phyloP scores from a whole-genome alignment of 2,329 filamentous ascomycete species.

The Aureobasidium namibiae region DNA sequence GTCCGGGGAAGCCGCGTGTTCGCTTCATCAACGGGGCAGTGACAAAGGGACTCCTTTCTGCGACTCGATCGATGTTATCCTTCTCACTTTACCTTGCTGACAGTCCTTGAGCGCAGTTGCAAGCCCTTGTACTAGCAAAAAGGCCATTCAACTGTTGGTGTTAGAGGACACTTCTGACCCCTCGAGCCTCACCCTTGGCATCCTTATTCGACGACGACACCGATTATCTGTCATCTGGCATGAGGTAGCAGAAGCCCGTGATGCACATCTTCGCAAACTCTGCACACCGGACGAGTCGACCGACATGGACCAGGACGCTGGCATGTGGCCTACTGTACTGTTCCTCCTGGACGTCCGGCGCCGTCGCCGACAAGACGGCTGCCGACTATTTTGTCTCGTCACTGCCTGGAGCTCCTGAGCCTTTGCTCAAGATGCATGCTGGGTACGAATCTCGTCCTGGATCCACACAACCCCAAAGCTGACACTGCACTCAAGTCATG shows the following conservation, averaged over 20 bases:
- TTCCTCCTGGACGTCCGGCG: conserved; percentile 12
- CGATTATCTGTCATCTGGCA: neutral
- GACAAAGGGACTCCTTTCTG: neutral
- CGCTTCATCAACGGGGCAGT: conserved; percentile 1
- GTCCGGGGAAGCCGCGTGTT: conserved; percentile 11
- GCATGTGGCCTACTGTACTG: conserved; percentile 11
- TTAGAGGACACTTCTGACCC: neutral
- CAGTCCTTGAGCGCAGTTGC: neutral
- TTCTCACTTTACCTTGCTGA: neutral
- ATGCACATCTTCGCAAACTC: neutral
- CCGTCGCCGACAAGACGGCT: conserved; percentile 48
- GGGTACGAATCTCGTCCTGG: conserved; percentile 54
- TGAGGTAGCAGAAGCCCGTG: neutral
- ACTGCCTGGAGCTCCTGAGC: conserved; percentile 74
- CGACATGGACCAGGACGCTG: neutral
- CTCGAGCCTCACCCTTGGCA: neutral
- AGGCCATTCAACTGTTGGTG: neutral
- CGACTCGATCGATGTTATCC: neutral
- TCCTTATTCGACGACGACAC: neutral
- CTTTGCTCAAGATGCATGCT: conserved; percentile 92
- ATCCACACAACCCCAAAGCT: neutral
- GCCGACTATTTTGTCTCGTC: conserved; percentile 85
- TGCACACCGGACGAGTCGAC: neutral
- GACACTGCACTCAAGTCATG: conserved; percentile 53
- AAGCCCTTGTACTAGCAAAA: neutral